Evolutionary conservation across 2,329 filamentous ascomycete species (phyloP).

Genomic region (Claviceps maximensis): DNA sequence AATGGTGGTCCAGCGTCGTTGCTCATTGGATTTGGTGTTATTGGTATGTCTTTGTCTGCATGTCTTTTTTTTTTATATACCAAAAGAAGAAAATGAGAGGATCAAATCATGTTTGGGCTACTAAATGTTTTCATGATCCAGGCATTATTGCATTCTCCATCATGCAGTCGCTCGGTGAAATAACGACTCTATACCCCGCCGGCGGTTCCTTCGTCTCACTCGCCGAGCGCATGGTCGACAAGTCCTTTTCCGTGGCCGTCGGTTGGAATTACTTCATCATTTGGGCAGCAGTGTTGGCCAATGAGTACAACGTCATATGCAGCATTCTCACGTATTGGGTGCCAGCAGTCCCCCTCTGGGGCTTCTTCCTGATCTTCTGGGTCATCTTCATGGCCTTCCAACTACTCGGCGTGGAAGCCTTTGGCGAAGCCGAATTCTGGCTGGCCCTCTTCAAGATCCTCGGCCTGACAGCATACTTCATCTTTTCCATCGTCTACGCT

Average conservation of each 20-base stretch:
- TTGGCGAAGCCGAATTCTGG: slow-evolving; percentile 73
- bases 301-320: slow-evolving; percentile 58
- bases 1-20: slow-evolving; percentile 58
- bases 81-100: no score
- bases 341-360: slow-evolving; percentile 47
- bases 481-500: slow-evolving; percentile 61
- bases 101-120: neutral
- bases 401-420: slow-evolving; percentile 57
- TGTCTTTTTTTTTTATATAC: no score
- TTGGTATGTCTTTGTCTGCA: slow-evolving; percentile 27
- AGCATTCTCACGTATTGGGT: slow-evolving; percentile 56
- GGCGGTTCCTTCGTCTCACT: slow-evolving; percentile 60
- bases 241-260: slow-evolving; percentile 53
- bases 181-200: slow-evolving; percentile 60
- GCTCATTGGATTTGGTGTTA: slow-evolving; percentile 59
- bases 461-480: slow-evolving; percentile 56
- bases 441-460: slow-evolving; percentile 59
- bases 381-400: slow-evolving; percentile 56
- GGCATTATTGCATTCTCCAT: slow-evolving; percentile 50
- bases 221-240: slow-evolving; percentile 57
- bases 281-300: slow-evolving; percentile 51
- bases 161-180: slow-evolving; percentile 63
- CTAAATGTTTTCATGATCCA: slow-evolving; percentile 7
- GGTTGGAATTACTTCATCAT: slow-evolving; percentile 64
- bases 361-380: slow-evolving; percentile 63